These are phyloP conservation scores for Ganoderma leucocontextum DNA, from an alignment of 1,284 basidiomycete genomes.

Conservation along the genomic window DNA sequence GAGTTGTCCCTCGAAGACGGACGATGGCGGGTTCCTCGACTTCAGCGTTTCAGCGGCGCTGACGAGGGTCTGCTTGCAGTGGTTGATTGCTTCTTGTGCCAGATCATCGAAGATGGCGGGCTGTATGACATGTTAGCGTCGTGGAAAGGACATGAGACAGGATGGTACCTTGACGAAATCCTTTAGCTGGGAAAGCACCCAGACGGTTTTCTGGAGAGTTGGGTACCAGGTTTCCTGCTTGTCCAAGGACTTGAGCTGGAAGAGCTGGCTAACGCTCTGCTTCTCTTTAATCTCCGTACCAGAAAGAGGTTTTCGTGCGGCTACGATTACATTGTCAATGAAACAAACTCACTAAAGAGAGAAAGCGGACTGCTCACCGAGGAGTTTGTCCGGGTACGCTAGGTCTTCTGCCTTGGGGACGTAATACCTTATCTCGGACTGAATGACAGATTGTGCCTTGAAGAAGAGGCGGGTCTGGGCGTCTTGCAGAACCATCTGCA, in stretches of 20 bases:
- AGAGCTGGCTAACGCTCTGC: conserved; percentile 69
- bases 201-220: conserved; percentile 83
- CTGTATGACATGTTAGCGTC: conserved; percentile 48
- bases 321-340: conserved; percentile 40
- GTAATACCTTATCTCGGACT: conserved; percentile 87
- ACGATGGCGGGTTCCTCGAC: conserved; percentile 53
- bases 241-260: conserved; percentile 76
- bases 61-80: conserved; percentile 83
- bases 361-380: conserved; percentile 52
- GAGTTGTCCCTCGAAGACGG: conserved; percentile 73
- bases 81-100: conserved; percentile 86
- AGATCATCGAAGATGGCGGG: conserved; percentile 93
- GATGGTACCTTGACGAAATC: conserved; percentile 86
- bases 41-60: conserved; percentile 73
- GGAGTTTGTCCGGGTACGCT: conserved; percentile 83
- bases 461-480: conserved; percentile 94
- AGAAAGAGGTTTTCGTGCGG: conserved; percentile 51
- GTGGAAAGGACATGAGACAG: neutral
- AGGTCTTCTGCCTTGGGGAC: conserved; percentile 80
- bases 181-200: conserved; percentile 88
- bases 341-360: neutral
- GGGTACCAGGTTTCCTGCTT: conserved; percentile 91
- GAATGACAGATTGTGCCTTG: conserved; percentile 90
- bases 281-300: conserved; percentile 64
- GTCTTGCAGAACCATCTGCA: conserved; percentile 92